Base-by-base conservation (phyloP, 1,284 basidiomycete species). In the Rhizoctonia solani region DNA sequence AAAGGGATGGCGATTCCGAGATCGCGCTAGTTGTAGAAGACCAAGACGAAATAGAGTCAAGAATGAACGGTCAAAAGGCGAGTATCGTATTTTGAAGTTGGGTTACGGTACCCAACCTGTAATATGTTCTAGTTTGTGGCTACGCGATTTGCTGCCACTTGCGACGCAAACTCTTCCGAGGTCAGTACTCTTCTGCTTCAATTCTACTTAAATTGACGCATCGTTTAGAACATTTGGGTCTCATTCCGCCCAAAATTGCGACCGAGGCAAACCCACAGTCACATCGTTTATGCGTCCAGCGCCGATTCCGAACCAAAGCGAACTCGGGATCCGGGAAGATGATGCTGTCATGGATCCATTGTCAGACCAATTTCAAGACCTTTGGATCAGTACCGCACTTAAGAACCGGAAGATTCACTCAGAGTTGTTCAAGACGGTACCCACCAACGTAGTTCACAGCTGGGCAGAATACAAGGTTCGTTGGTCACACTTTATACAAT, bases 1-100 rank as follows among this genome's bases (percentile, higher is more conserved):
- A 72, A 89, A 83, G 94, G 95, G 87, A 95, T 73, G 92, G 93
- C 37, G 95, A 97, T 76, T 94, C 92, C 1, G 95, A 98, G 78
- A 96, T 97, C 72, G 92, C 91, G 1, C 78, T 95, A 4, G 86
- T 97, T 16, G 88, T 96, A 29, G 93, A 97, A 77, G 95, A 98
- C 74, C 79, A 82, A 1, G 92, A 96, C 65, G 80, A 87, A 79
- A 81, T 98, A 56, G 82, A 85, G 61, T 85, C 87, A 5, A 82
- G 75, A 3, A 96, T 97, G 94, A 81, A 93, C 72, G 93, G 92
- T 1, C 77, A 86, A 71, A 81, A 84, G 74, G 72, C 80, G 76
- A 69, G 77, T 78, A n/a, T n/a, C n/a, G n/a, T n/a, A n/a, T 71
- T 5, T 5, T 39, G 16, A 32, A 4, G 19, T n/a, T 2, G 3